Conservation (phyloP, 352 stramenopile genomes). For the Globisporangium recalcitrans region DNA sequence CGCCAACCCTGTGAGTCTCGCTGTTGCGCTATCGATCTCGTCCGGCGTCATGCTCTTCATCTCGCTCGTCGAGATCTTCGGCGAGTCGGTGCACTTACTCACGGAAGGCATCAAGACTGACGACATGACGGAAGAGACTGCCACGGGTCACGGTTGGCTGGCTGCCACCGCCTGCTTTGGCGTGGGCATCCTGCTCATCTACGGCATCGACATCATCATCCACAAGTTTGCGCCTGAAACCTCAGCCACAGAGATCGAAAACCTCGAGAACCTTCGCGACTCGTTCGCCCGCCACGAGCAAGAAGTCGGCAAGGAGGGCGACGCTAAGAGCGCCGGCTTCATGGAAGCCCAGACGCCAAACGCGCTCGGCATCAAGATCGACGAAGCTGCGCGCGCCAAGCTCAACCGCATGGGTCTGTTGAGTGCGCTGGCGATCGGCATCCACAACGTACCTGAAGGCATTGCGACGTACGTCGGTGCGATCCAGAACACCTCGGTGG, state of each 20-base stretch:
- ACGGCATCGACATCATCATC: slow-evolving; percentile 44
- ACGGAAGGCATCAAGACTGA: slow-evolving; percentile 30
- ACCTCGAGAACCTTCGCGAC: slow-evolving; percentile 25
- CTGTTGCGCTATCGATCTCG: slow-evolving; percentile 54
- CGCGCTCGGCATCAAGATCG: slow-evolving; percentile 30
- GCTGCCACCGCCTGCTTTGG: slow-evolving; percentile 84
- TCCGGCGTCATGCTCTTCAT: slow-evolving; percentile 77
- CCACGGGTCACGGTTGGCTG: slow-evolving; percentile 51
- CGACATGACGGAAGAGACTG: slow-evolving; percentile 20
- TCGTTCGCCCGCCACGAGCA: slow-evolving; percentile 26
- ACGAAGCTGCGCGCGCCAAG: slow-evolving; percentile 34
- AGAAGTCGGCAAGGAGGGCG: neutral
- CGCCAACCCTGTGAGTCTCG: slow-evolving; percentile 46
- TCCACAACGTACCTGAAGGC: slow-evolving; percentile 97
- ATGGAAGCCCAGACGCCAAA: slow-evolving; percentile 26
- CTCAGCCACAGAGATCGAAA: slow-evolving; percentile 25
- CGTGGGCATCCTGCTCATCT: slow-evolving; percentile 65
- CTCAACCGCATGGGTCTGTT: slow-evolving; percentile 88
- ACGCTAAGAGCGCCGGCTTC: slow-evolving; percentile 17
- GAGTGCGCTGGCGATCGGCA: slow-evolving; percentile 90
- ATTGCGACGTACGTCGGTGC: slow-evolving; percentile 92
- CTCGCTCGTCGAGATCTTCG: slow-evolving; percentile 72
- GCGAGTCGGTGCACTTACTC: slow-evolving; percentile 35
- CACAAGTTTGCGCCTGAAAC: slow-evolving; percentile 30
- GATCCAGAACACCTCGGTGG: slow-evolving; percentile 87